Conservation (phyloP, 768 basidiomycete genomes). For the Auriscalpium orientale region DNA sequence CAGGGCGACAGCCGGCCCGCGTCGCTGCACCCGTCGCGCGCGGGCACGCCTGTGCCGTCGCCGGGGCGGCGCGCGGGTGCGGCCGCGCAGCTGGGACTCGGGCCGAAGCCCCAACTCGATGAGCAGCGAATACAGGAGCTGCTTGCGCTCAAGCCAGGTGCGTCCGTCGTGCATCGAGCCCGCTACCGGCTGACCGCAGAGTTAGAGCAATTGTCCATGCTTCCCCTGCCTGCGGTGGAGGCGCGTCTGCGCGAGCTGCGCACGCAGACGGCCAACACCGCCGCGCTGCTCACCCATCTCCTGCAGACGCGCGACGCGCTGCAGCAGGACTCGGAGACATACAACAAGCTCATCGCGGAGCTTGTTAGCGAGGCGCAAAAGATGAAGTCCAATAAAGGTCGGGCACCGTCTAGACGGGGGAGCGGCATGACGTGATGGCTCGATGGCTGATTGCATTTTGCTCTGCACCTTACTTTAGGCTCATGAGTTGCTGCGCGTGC, state of each 20-base stretch:
- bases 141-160: constrained; percentile 62
- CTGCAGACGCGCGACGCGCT: constrained; percentile 74
- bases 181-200: not conserved
- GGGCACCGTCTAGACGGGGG: constrained; percentile 38
- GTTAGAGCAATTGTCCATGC: constrained; percentile 64
- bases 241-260: constrained; percentile 60
- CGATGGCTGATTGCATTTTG: not conserved
- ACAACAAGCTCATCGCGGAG: constrained; percentile 86
- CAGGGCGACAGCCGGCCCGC: constrained; percentile 25
- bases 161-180: constrained; percentile 11
- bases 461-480: not conserved
- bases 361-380: constrained; percentile 90
- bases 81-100: constrained; percentile 45
- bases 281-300: constrained; percentile 69
- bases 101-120: constrained; percentile 72
- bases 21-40: constrained; percentile 41
- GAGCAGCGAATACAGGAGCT: constrained; percentile 55
- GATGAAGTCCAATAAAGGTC: constrained; percentile 58
- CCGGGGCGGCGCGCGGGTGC: constrained; percentile 30
- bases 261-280: constrained; percentile 66
- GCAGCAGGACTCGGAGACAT: constrained; percentile 84
- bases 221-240: constrained; percentile 63
- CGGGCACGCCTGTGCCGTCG: constrained; percentile 31
- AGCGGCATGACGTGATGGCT: constrained; percentile 8
- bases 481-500: not conserved